Base-by-base conservation (phyloP, 495 filamentous ascomycete species). In the Annulohypoxylon bovei region DNA sequence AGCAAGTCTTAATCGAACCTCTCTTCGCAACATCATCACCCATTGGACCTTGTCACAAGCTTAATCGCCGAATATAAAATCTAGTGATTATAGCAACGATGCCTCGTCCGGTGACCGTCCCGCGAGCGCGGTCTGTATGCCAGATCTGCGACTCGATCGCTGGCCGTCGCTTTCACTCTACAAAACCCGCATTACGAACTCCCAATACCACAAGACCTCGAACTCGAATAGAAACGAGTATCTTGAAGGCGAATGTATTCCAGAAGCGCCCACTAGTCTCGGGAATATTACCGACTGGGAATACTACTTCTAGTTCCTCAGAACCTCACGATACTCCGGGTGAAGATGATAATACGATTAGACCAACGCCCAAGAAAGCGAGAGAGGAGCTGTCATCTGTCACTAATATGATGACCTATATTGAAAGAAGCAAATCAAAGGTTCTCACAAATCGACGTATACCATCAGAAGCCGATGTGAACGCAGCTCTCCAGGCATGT, bases 101-200 rank as follows among this genome's bases (percentile, higher is more conserved):
- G 70, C 59, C 66, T 47, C 70, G 69, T 42, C 37, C 73, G 11
- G 37, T 30, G 1, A 53, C 37, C 18, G n/a, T 75, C 20, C 50
- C 58, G 46, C 72, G 67, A 22, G 35, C 63, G 37, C 72, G 44
- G 35, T 42, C 67, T 0, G 58, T 77, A 8, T 75, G 75, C 28
- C 75, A 75, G 25, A 75, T 77, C 9, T 77, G 75, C 62, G 70
- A 75, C 18, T 73, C 68, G n/a, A 65, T 73, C 27, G 53, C 67
- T 4, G 33, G 57, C 25, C 70, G 55, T 11, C 73, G 70, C 23
- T 64, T 67, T 23, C 39, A 65, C 32, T 53, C 65, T 5, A 65
- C 62, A 5, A 65, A 60, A 11, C 70, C 65, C 1, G 7, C 54
- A 32, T 50, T 53, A 22, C 60, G 47, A 27, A 8, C 54, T 62